Base-by-base conservation (phyloP, 805 yeast species). In the Candida hungchunana region DNA sequence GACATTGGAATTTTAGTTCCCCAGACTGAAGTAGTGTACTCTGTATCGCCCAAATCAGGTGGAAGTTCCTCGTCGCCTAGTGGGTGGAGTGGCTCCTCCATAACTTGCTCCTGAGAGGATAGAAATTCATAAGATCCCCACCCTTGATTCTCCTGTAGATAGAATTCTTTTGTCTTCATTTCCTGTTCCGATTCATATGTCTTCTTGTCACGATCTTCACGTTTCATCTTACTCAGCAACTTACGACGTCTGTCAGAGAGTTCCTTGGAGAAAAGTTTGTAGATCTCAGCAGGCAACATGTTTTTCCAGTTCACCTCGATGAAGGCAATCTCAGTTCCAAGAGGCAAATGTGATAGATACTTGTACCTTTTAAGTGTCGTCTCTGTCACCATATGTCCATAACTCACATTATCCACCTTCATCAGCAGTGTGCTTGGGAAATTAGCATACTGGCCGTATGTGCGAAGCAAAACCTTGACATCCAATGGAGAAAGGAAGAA, bases 251-350 rank as follows among this genome's bases (percentile, higher is more conserved):
- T 64, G 26, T 73, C 77, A 16, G 57, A 59, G 21, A 86, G 58
- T 41, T 79, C 87, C 21, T 64, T 66, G 31, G 70, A 66, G 55
- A 77, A 82, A 18, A 56, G 51, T 3, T 62, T 60, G 39, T 61
- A 64, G 2, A 72, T 61, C 20, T 71, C 73, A 8, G 61, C 57
- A 3, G 75, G 70, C 7, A 73, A 50, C 22, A 53, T 36, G 17
- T 50, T 68, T 63, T 67, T 35, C 97, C 97, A 90, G 54, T 86
- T 81, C 34, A 96, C 73, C 50, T 93, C 97, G 36, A 93, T 55
- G 44, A 85, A 78, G 9, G 88, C 94, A 28, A 90, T 58, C 34
- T 82, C 83, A 0, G 96, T 82, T 2, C 97, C 97, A 19, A 75
- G 56, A 0, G 98, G 97, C 16, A 88, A 60, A 58, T 90, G 90